Conservation (phyloP, 2,329 filamentous ascomycete species). For the Cercospora zeae-maydis region DNA sequence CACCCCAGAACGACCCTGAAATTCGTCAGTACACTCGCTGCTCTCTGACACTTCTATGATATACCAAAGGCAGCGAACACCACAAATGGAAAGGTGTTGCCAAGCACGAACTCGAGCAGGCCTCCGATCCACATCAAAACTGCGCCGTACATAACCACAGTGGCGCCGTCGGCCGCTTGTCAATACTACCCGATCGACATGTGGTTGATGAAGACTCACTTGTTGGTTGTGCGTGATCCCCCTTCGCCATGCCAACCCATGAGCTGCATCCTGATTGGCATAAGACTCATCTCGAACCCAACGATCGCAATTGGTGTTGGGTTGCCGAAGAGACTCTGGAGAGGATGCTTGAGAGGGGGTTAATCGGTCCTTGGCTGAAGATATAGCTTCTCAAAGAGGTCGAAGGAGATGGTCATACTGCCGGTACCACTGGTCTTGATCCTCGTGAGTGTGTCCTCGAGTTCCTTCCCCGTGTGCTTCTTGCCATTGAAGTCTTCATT, state of each 20-base stretch:
- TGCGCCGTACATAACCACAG: constrained; percentile 24
- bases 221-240: constrained; percentile 17
- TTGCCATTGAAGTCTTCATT: constrained; percentile 20
- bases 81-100: constrained; percentile 26
- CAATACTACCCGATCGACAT: not conserved
- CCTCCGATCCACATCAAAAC: constrained; percentile 24
- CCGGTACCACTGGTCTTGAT: constrained; percentile 23
- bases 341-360: constrained; percentile 22
- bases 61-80: constrained; percentile 25
- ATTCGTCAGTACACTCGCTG: not conserved
- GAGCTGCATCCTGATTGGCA: constrained; percentile 25
- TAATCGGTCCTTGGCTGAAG: constrained; percentile 21
- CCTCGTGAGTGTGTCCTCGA: constrained; percentile 17
- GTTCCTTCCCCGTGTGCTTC: constrained; percentile 12
- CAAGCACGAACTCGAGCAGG: constrained; percentile 23
- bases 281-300: constrained; percentile 24
- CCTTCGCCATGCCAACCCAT: constrained; percentile 24
- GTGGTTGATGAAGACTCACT: constrained; percentile 5
- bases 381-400: constrained; percentile 25
- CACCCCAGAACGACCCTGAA: constrained; percentile 21
- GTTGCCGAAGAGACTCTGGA: constrained; percentile 26
- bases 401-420: constrained; percentile 24
- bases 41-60: not conserved
- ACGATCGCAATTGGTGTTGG: constrained; percentile 24
- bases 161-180: constrained; percentile 6